phyloP scores from a whole-genome alignment of 2,329 filamentous ascomycete species.

The Hypoxylon sp. region DNA sequence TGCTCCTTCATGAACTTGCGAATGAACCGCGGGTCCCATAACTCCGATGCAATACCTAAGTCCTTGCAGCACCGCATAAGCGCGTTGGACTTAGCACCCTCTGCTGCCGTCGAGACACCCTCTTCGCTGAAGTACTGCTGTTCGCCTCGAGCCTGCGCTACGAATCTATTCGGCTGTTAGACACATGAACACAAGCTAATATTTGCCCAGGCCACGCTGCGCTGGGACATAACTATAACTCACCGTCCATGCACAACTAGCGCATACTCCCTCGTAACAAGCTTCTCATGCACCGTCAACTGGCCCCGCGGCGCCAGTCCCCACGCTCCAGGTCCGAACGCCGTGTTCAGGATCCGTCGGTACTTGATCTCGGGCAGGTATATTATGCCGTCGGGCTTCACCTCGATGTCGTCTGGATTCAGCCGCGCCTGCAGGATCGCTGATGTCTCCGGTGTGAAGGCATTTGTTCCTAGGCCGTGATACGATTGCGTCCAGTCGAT shows the following conservation, averaged over 20 bases:
- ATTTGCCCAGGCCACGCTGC: background rate
- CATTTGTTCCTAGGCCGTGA: constrained; percentile 79
- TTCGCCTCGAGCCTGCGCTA: constrained; percentile 93
- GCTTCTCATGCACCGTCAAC: constrained; percentile 84
- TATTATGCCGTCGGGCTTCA: constrained; percentile 97
- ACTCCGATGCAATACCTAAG: constrained; percentile 90
- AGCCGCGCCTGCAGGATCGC: constrained; percentile 78
- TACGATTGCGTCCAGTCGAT: constrained; percentile 88
- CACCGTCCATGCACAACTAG: constrained; percentile 90
- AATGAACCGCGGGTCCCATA: constrained; percentile 96
- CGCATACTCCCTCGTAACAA: constrained; percentile 91
- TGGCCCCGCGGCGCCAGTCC: constrained; percentile 91
- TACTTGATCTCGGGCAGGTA: constrained; percentile 99
- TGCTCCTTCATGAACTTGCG: constrained; percentile 82
- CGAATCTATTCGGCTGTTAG: constrained; percentile 72
- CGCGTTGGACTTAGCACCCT: constrained; percentile 98
- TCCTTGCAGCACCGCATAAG: constrained; percentile 99
- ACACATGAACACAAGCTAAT: background rate
- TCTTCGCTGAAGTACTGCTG: constrained; percentile 94
- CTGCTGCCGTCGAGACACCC: constrained; percentile 91
- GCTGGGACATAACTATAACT: constrained; percentile 52
- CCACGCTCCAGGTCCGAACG: constrained; percentile 97
- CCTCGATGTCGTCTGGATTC: constrained; percentile 84
- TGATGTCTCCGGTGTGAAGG: constrained; percentile 80
- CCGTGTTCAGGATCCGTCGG: constrained; percentile 86